phyloP scores from a whole-genome alignment of 306 rosid genomes.

The Hippophae gyantsensis region DNA sequence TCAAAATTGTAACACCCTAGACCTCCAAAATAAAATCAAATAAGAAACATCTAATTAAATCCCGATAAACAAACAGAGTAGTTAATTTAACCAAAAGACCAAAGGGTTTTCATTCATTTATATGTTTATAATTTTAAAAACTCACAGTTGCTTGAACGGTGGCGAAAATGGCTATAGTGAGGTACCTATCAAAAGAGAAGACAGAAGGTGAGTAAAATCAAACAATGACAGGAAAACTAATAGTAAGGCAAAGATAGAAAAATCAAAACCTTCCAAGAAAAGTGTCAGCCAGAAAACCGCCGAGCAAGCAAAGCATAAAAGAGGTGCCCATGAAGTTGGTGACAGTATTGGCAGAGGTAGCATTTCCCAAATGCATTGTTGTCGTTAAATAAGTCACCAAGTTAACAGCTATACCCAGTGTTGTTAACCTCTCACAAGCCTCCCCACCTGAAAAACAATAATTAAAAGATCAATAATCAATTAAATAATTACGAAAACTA shows the following conservation, averaged over 20 bases:
- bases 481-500: background rate
- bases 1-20: constrained; percentile 74
- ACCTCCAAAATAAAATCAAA: background rate
- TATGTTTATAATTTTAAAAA: background rate
- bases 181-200: constrained; percentile 41
- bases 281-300: constrained; percentile 83
- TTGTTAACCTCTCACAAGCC: constrained; percentile 70
- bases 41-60: background rate
- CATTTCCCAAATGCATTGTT: constrained; percentile 89
- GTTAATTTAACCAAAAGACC: background rate
- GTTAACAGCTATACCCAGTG: constrained; percentile 83
- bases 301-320: constrained; percentile 80
- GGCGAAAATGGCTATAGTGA: constrained; percentile 74
- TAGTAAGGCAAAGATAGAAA: too few relatives aligned
- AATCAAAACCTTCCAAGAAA: constrained; percentile 68
- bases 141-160: constrained; percentile 80
- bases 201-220: background rate
- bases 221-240: background rate
- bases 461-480: background rate
- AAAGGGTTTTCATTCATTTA: background rate
- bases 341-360: constrained; percentile 71
- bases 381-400: constrained; percentile 71
- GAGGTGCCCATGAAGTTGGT: constrained; percentile 89
- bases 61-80: background rate
- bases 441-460: constrained; percentile 51